Evolutionary conservation across 192 early-diverging fungal species (phyloP).

Genomic region (Chytriomyces sp.): DNA sequence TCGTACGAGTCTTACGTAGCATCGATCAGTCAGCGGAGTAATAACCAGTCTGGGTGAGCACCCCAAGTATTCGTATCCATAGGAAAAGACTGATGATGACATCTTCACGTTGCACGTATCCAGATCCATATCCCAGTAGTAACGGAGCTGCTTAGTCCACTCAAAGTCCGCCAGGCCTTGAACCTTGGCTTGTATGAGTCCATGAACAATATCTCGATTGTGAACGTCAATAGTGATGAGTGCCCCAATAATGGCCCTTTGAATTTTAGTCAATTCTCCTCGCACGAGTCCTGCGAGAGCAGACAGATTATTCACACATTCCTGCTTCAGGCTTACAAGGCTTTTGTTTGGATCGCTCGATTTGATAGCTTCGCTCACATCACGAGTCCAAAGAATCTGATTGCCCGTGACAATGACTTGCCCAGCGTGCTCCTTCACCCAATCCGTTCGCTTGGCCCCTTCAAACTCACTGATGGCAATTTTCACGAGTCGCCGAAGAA

Average conservation of each 20-base stretch:
- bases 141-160: conserved; percentile 66
- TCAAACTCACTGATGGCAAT: conserved; percentile 61
- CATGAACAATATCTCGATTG: conserved; percentile 63
- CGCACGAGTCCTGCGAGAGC: conserved; percentile 62
- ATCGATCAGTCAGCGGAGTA: conserved; percentile 66
- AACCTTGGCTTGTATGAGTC: conserved; percentile 50
- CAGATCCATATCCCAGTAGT: conserved; percentile 66
- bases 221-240: conserved; percentile 70
- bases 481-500: conserved; percentile 58
- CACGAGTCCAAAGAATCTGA: conserved; percentile 61
- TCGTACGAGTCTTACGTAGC: conserved; percentile 42
- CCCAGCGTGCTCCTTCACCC: conserved; percentile 65
- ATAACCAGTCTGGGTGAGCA: conserved; percentile 68
- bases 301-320: conserved; percentile 51
- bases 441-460: conserved; percentile 52
- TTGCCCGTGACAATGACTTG: conserved; percentile 64
- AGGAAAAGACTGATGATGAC: conserved; percentile 62
- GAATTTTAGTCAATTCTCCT: conserved; percentile 64
- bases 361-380: conserved; percentile 59
- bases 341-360: conserved; percentile 46
- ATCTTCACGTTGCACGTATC: conserved; percentile 65
- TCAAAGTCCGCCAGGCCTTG: conserved; percentile 60
- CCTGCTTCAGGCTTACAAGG: conserved; percentile 48
- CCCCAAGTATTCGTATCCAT: conserved; percentile 68
- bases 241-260: conserved; percentile 62